Base-by-base conservation (phyloP, 2,329 filamentous ascomycete genomes). In the Colletotrichum euphorbiae region DNA sequence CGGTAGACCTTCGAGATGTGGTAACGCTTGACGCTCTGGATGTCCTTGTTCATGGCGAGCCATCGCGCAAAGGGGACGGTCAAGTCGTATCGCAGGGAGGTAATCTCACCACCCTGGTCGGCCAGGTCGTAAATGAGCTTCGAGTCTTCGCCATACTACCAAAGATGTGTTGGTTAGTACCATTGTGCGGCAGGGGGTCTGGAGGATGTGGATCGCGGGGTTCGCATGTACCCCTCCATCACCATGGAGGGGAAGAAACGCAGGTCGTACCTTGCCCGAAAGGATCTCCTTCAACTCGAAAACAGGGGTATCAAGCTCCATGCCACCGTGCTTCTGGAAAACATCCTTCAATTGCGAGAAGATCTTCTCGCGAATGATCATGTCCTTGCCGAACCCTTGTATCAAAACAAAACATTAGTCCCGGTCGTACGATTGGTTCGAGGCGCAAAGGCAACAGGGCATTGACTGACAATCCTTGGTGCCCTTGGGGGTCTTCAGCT, bases 1-100 rank as follows among this genome's bases (percentile, higher is more conserved):
- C 81, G 79, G 76, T 83, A 83, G 71, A 97, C 94, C 82, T 97
- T 97, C 73, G 93, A 94, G 73, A 98, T 94, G 82, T 97, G 94
- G 80, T 97, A 98, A 75, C 95, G 89, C 84, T 97, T 97, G 82
- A 97, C 95, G 79, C 86, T 91, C 78, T 92, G 89, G 63, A 97
- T 85, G 71, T 89, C 86, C 71, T 90, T 87, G 80, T 97, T 97
- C 93, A 97, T 96, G 75, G 94, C 94, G 70, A 97, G 87, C 89
- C 92, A 98, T 75, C 94, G 90, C 70, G 95, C 94, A 76, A 97
- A 96, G 36, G 93, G 93, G 11, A 97, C 93, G 1, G 93, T 97
- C 73, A 97, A 82, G 76, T 97, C 93, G 81, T 96, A 97, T 74
- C 93, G 89, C 70, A 97, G 84, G 21, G 93, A 94, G 19, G 80